phyloP scores from a whole-genome alignment of 257 asterid species.

The Scutellaria minor region DNA sequence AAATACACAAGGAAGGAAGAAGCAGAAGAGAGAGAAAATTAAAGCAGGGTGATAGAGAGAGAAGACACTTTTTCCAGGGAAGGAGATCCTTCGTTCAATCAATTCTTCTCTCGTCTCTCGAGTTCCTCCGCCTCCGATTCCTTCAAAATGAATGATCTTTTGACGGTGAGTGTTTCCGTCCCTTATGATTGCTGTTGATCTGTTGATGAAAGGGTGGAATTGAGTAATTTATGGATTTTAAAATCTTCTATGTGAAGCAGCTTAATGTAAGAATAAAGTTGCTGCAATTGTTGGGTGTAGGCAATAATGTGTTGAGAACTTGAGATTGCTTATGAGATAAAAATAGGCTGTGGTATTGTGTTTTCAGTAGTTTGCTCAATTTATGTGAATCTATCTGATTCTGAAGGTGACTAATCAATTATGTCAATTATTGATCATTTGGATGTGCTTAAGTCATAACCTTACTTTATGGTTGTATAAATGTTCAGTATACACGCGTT shows the following conservation, averaged over 20 bases:
- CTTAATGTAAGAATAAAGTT: conserved; percentile 24
- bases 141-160: conserved; percentile 72
- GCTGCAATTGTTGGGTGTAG: conserved; percentile 25
- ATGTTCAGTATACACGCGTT: background rate
- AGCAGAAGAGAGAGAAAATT: conserved; percentile 34
- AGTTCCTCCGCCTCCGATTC: conserved; percentile 28
- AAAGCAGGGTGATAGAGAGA: conserved; percentile 33
- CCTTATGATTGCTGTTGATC: conserved; percentile 41
- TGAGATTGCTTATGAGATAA: conserved; percentile 17
- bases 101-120: conserved; percentile 43
- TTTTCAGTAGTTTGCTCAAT: background rate
- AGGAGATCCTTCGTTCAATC: conserved; percentile 39
- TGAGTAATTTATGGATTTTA: conserved; percentile 15
- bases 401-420: conserved; percentile 16
- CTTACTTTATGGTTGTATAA: conserved; percentile 16
- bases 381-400: conserved; percentile 18
- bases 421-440: conserved; percentile 22
- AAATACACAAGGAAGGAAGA: conserved; percentile 18
- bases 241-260: conserved; percentile 36
- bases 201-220: conserved; percentile 29
- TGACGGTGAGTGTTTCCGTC: conserved; percentile 52
- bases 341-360: conserved; percentile 3
- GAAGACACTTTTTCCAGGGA: conserved; percentile 31
- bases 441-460: background rate
- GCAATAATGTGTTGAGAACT: conserved; percentile 17